A percentile compares a stretch with the other conserved stretches of the same genome.
Conservation (phyloP, 805 yeast genomes). For the Wickerhamiella occidentalis region DNA sequence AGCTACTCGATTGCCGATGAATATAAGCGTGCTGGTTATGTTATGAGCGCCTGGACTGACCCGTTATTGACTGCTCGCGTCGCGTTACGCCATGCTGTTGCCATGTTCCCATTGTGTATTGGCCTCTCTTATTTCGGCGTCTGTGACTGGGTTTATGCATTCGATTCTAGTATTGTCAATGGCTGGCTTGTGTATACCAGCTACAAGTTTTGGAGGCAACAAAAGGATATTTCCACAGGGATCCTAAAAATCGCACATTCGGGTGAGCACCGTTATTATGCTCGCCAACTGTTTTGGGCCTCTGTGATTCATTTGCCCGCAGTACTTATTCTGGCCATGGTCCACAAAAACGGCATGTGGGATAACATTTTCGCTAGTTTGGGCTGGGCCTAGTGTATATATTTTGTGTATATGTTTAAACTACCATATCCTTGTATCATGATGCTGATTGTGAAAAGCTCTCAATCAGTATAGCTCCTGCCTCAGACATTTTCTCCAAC, state of each 20-base stretch:
- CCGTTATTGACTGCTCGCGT: conserved; percentile 90
- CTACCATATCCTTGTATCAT: too few relatives aligned
- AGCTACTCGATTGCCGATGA: conserved; percentile 81
- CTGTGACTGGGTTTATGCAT: conserved; percentile 66
- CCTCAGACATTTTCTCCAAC: not conserved
- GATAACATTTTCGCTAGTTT: conserved; percentile 39
- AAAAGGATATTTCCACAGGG: conserved; percentile 29
- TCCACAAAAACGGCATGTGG: conserved; percentile 94
- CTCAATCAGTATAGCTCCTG: too few relatives aligned
- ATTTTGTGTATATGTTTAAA: not conserved
- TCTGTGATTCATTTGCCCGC: conserved; percentile 91
- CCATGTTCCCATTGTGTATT: conserved; percentile 87
- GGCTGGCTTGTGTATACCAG: conserved; percentile 79
- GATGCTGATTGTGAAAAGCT: too few relatives aligned
- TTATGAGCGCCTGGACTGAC: conserved; percentile 92
- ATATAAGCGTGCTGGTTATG: conserved; percentile 85
- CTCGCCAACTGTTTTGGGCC: conserved; percentile 83
- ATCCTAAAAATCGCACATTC: conserved; percentile 12
- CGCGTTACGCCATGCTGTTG: conserved; percentile 74
- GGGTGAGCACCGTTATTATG: conserved; percentile 43
- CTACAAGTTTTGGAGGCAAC: conserved; percentile 76
- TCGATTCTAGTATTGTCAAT: conserved; percentile 75
- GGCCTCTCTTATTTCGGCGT: conserved; percentile 68
- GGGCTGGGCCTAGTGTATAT: conserved; percentile 5
- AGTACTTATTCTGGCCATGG: conserved; percentile 77